Evolutionary conservation across 2,329 filamentous ascomycete genomes (phyloP), one percentile per base, ranked within the genome.

Genomic region (Penicillium aurantiogriseum): DNA sequence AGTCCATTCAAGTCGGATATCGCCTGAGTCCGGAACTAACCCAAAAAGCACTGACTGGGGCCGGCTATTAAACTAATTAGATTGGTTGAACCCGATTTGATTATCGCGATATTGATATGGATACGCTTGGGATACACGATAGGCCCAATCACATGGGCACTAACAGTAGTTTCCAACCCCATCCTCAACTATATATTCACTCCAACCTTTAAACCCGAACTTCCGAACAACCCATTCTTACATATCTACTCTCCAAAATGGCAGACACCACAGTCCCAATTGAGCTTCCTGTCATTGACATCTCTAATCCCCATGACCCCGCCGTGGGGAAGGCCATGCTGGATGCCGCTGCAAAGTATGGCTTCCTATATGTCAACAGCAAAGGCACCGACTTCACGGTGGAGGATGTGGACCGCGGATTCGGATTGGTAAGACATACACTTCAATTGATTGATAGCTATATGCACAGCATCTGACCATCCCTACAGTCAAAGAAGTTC

Each of bases 291-390:
- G 79, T 97, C 51, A 91, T 97, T 66, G 89, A 97, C 73, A 87
- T 96, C 63, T 88, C 86, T 4, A 80, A 82, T 19, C 78, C 82
- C 5, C 80, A 81, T 29, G 79, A 88, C 62, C 77, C 83, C 57
- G 71, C 72, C n/a, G 88, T 89, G 51, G 85, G 85, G 54, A 83
- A 86, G 61, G 82, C 81, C 56, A 78, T 97, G 42, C 85, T 97
- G 42, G 83, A 89, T 59, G 93, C 93, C 1, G 92, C 92, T 2
- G 84, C 86, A 38, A 86, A 88, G 53, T 88, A 92, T 75, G 93
- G 93, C 60, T 97, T 97, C 74, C 85, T 97, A 60, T 97, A 94
- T 72, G 86, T 97, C 68, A 88, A 86, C 69, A 92, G 91, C 69
- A 82, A 85, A 23, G 88, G 87, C 43, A 80, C 81, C 13, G 85